A percentile compares a stretch with the other conserved stretches of the same genome.
Evolutionary conservation across 371 early-diverging fungal genomes (phyloP).

Genomic region (Lichtheimia corymbifera): DNA sequence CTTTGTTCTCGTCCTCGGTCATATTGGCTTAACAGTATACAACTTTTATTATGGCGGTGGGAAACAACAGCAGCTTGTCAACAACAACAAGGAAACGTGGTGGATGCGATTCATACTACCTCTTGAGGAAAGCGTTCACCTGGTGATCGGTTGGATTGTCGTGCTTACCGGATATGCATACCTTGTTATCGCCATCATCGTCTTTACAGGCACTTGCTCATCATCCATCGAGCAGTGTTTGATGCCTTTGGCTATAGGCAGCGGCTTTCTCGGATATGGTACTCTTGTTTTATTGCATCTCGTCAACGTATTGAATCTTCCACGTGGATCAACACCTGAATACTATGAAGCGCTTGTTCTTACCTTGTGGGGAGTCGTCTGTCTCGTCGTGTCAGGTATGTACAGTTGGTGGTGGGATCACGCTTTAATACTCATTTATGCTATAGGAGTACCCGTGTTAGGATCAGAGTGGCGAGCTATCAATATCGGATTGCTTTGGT

Average conservation of each 20-base stretch:
- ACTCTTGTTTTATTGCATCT: conserved; percentile 36
- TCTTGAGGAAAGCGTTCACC: conserved; percentile 19
- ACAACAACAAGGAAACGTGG: conserved; percentile 10
- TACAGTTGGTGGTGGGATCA: not conserved
- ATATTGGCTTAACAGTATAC: conserved; percentile 14
- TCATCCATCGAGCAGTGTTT: conserved; percentile 19
- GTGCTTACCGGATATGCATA: conserved; percentile 27
- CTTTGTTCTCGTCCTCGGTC: conserved; percentile 10
- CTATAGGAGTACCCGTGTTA: conserved; percentile 20
- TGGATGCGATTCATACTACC: conserved; percentile 15
- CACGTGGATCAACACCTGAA: conserved; percentile 43
- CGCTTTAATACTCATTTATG: not conserved
- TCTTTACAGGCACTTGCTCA: conserved; percentile 33
- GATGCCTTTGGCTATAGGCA: conserved; percentile 41
- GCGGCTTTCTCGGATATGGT: conserved; percentile 43
- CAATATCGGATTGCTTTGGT: conserved; percentile 29
- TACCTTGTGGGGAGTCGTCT: conserved; percentile 37
- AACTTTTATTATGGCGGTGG: not conserved
- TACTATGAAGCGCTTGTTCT: conserved; percentile 46
- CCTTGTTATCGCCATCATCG: conserved; percentile 23
- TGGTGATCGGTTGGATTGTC: conserved; percentile 34
- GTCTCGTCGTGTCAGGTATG: conserved; percentile 15
- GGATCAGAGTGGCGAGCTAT: conserved; percentile 25
- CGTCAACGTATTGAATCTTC: conserved; percentile 32
- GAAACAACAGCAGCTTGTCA: not conserved